Percentiles rank a stretch among this genome's conserved stretches.
Conservation (phyloP, 225 moss, liverwort and hornwort genomes). For the Sphagnum contortum region DNA sequence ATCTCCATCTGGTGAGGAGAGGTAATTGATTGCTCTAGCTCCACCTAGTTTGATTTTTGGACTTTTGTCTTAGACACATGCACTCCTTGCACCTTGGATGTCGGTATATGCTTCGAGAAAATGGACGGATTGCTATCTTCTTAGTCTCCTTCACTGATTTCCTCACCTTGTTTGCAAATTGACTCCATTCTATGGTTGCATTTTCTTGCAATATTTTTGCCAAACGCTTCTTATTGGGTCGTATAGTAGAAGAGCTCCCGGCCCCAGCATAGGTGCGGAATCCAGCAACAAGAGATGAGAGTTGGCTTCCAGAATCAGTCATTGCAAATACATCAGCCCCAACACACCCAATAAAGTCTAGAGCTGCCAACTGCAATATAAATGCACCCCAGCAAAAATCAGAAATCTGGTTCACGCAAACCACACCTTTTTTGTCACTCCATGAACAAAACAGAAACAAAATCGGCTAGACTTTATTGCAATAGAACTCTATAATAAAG, state of each 20-base stretch:
- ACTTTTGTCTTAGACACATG: slow-evolving; percentile 35
- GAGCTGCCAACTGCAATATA: slow-evolving; percentile 46
- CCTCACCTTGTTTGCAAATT: slow-evolving; percentile 39
- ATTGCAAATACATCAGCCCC: slow-evolving; percentile 64
- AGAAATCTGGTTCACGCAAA: too few species aligned
- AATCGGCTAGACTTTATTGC: too few species aligned
- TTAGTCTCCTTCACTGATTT: slow-evolving; percentile 41
- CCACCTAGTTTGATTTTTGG: too few species aligned
- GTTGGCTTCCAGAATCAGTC: slow-evolving; percentile 69
- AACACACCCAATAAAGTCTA: slow-evolving; percentile 65
- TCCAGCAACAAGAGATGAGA: slow-evolving; percentile 66
- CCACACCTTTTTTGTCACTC: too few species aligned
- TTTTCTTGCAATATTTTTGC: slow-evolving; percentile 28
- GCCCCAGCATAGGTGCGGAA: slow-evolving; percentile 54
- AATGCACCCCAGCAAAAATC: too few species aligned
- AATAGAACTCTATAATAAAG: too few species aligned
- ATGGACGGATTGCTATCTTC: slow-evolving; percentile 20
- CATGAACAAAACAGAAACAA: too few species aligned
- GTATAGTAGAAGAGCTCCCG: slow-evolving; percentile 42
- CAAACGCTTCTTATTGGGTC: slow-evolving; percentile 45
- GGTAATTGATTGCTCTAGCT: too few species aligned
- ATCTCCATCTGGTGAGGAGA: too few species aligned
- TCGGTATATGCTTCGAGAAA: slow-evolving; percentile 44
- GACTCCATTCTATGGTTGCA: slow-evolving; percentile 63
- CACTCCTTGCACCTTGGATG: slow-evolving; percentile 72